These are phyloP conservation scores for Plasmodium blacklocki DNA, from an alignment of 169 alveolate genomes.

Conservation along the genomic window DNA sequence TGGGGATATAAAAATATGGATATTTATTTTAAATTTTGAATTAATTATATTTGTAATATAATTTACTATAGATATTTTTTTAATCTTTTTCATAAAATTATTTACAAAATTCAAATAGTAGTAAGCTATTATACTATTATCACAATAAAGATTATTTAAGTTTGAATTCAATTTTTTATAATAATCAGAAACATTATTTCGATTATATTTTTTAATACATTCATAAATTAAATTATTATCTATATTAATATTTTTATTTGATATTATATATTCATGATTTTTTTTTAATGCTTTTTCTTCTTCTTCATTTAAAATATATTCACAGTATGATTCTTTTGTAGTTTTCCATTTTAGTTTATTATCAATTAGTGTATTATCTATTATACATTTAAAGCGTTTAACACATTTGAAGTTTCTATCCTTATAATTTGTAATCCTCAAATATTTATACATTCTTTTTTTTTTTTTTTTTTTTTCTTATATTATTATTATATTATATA, in stretches of 20 bases:
- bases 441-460: conserved; percentile 1
- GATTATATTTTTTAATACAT: conserved; percentile 52
- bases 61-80: conserved; percentile 41
- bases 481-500: no score
- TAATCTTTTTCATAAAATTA: conserved; percentile 22
- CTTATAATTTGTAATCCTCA: conserved; percentile 12
- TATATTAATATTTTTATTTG: conserved; percentile 40
- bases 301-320: conserved; percentile 52
- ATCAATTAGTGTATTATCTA: conserved; percentile 26
- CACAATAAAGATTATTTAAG: conserved; percentile 29
- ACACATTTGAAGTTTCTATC: conserved; percentile 10
- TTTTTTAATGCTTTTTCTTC: conserved; percentile 51
- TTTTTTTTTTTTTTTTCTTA: not conserved
- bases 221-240: conserved; percentile 49
- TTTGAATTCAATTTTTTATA: conserved; percentile 43
- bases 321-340: conserved; percentile 70
- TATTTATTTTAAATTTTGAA: conserved; percentile 26
- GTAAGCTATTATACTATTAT: conserved; percentile 9
- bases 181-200: conserved; percentile 49
- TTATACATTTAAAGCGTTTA: conserved; percentile 64
- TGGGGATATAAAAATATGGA: conserved; percentile 66
- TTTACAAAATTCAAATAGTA: conserved; percentile 40
- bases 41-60: conserved; percentile 34
- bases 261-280: conserved; percentile 25
- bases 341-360: conserved; percentile 65